Evolutionary conservation across 371 early-diverging fungal genomes (phyloP), one percentile per base, ranked within the genome.

Genomic region (Synchytrium microbalum): DNA sequence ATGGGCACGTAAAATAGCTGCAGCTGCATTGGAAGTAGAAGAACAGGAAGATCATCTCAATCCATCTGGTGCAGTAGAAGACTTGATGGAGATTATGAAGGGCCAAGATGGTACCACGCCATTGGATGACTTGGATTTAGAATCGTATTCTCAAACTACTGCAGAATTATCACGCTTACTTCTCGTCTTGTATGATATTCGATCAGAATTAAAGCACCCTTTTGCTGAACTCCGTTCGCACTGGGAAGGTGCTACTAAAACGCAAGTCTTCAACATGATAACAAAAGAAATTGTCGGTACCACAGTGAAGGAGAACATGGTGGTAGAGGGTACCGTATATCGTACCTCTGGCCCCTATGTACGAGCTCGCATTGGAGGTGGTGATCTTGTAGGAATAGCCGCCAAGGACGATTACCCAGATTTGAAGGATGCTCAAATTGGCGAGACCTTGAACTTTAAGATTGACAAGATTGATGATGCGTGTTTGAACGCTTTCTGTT

Each of bases 1-100:
- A 26, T 75, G 95, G 38, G 97, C 97, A 0, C 84, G 96, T 30
- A 95, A 98, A 72, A 95, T 97, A 95, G 97, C 94, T 2, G 89
- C 92, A 8, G 96, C 95, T 72, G 97, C 98, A 0, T 75, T 96
- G 33, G 97, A 96, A 66, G 83, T 93, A 57, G 96, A 96, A 59
- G 95, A 91, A 24, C 83, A 83, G 67, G 89, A 90, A 8, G 89
- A 88, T 38, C 85, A 81, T 31, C 88, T 83, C 54, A 72, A 79
- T 32, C 84, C 83, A 2, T 88, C 87, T 24, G 74, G 78, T 55
- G 82, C 89, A 64, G 92, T 95, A 5, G 77, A 83, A 5, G 92
- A 93, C 67, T 73, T 95, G 38, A 90, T 94, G 79, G 82, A 83
- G 5, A 5, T 38, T 19, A 38, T 38, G 46, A 38, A 38, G 46